Conservation (phyloP, 352 stramenopile genomes). For the Globisporangium middletonii region DNA sequence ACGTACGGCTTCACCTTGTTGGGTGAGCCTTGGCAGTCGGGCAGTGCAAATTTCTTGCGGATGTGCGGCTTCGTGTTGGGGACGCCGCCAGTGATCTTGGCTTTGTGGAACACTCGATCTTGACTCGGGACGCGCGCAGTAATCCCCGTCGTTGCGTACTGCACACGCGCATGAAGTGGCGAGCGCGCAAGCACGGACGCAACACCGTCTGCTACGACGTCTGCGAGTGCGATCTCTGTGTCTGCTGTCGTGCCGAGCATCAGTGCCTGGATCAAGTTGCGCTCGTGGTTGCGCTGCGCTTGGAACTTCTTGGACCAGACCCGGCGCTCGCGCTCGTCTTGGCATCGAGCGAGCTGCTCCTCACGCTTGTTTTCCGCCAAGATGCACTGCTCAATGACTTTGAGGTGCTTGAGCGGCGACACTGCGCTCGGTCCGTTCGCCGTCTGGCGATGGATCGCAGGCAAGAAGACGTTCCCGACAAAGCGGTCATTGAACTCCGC, state of each 20-base stretch:
- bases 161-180: background rate
- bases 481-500: conserved; percentile 34
- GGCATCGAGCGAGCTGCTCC: conserved; percentile 43
- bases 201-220: conserved; percentile 12
- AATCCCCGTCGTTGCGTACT: conserved; percentile 19
- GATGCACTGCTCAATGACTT: conserved; percentile 76
- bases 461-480: conserved; percentile 61
- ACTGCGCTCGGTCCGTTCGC: conserved; percentile 12
- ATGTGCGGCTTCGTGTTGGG: conserved; percentile 31
- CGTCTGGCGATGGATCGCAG: conserved; percentile 28
- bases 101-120: conserved; percentile 39
- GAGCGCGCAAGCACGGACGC: background rate
- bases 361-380: conserved; percentile 63
- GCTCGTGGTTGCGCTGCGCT: conserved; percentile 43
- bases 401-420: conserved; percentile 43
- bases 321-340: conserved; percentile 36
- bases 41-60: conserved; percentile 32
- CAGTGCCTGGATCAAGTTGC: conserved; percentile 45
- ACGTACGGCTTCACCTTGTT: conserved; percentile 17
- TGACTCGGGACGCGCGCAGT: conserved; percentile 16
- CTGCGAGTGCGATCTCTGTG: conserved; percentile 27
- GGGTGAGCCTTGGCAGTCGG: conserved; percentile 33
- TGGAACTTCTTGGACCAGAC: conserved; percentile 54
- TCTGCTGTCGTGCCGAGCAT: conserved; percentile 34
- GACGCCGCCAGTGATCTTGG: conserved; percentile 22